Conservation (phyloP, 2,329 filamentous ascomycete species). For the Venturia carpophila region DNA sequence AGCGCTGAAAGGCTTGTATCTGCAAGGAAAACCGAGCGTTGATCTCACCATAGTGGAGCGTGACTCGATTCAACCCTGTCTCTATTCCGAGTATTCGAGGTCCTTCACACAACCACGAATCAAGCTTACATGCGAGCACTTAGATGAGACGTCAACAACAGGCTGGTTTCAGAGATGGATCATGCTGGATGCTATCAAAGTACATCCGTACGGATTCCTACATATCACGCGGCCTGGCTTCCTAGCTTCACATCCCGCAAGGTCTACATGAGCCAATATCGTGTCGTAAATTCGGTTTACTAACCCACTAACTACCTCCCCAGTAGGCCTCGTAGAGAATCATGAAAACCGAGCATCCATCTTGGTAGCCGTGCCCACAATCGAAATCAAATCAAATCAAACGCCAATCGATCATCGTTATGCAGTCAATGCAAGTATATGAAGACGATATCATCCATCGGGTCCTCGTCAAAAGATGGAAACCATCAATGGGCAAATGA, state of each 20-base stretch:
- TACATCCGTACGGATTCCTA: neutral
- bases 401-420: neutral
- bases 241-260: constrained; percentile 1
- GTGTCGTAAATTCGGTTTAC: neutral
- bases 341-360: neutral
- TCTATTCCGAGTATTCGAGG: neutral
- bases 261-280: constrained; percentile 1
- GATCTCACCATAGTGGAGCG: neutral
- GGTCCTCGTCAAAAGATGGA: neutral
- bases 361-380: neutral
- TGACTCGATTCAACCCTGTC: neutral
- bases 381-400: neutral
- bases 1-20: neutral
- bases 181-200: neutral
- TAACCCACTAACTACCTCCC: neutral
- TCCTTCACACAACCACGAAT: no score
- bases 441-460: neutral
- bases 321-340: neutral
- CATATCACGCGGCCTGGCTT: neutral
- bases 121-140: neutral
- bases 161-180: neutral
- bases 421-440: neutral
- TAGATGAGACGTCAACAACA: neutral
- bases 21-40: neutral
- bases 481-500: neutral